phyloP scores from a whole-genome alignment of 192 early-diverging fungal genomes.

The Chytriomyces sp. region DNA sequence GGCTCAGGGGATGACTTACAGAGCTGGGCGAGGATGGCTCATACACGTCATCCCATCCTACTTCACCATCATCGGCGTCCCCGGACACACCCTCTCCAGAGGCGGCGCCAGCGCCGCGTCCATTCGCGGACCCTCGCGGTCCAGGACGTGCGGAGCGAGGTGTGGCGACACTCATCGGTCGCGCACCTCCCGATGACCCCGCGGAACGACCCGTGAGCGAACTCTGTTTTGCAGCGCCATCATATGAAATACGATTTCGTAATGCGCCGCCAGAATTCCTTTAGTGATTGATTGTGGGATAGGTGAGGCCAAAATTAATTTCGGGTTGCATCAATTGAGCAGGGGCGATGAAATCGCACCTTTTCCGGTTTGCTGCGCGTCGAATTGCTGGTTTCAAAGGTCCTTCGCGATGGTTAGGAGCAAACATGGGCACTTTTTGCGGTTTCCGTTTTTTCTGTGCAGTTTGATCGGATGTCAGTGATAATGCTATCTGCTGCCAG shows the following conservation, averaged over 20 bases:
- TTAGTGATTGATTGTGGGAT: background rate
- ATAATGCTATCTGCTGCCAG: too few relatives aligned
- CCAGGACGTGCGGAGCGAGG: background rate
- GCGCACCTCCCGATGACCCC: too few relatives aligned
- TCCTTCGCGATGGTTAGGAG: background rate
- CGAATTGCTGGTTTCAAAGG: background rate
- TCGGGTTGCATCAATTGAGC: background rate
- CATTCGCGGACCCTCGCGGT: background rate
- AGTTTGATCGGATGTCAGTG: background rate
- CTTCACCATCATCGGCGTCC: background rate
- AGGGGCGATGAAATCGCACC: background rate
- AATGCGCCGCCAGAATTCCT: background rate
- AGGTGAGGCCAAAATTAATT: background rate
- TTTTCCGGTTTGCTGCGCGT: background rate
- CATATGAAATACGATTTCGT: background rate
- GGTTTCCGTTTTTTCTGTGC: background rate
- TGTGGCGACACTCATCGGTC: background rate
- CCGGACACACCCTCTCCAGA: background rate
- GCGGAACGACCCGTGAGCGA: background rate
- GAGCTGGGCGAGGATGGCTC: background rate
- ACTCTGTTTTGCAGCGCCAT: background rate
- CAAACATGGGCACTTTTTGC: background rate
- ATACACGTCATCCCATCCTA: constrained; percentile 15
- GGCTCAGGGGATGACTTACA: background rate
- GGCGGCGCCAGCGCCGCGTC: background rate